These are phyloP conservation scores for Botryosphaeria dothidea DNA, from an alignment of 2,329 filamentous ascomycete genomes.

Conservation along the genomic window DNA sequence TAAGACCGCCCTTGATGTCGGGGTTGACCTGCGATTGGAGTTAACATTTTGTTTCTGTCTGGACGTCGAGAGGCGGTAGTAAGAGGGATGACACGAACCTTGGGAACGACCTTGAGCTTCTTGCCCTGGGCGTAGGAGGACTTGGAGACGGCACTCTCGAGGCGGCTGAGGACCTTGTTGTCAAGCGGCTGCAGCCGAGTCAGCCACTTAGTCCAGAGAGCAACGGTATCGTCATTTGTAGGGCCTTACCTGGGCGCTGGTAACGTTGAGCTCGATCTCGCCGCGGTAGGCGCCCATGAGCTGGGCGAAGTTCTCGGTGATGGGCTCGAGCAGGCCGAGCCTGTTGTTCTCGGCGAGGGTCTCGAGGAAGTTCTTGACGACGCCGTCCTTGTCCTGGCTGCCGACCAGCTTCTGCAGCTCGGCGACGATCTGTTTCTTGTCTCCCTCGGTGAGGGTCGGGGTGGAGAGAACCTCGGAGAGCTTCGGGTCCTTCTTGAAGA, in stretches of 20 bases:
- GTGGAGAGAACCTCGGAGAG: constrained; percentile 73
- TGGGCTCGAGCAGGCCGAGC: constrained; percentile 75
- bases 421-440: constrained; percentile 83
- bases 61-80: constrained; percentile 21
- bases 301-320: constrained; percentile 82
- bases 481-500: constrained; percentile 82
- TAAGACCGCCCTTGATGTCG: constrained; percentile 87
- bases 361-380: constrained; percentile 89
- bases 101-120: constrained; percentile 96
- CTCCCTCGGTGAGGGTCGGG: constrained; percentile 73
- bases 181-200: constrained; percentile 70
- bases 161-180: constrained; percentile 77
- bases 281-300: constrained; percentile 88
- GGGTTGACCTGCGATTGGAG: constrained; percentile 71
- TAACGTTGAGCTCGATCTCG: constrained; percentile 91
- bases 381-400: constrained; percentile 67
- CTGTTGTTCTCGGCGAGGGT: constrained; percentile 97
- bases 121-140: constrained; percentile 87
- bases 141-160: constrained; percentile 87
- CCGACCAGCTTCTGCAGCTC: constrained; percentile 86
- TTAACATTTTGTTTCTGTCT: neutral
- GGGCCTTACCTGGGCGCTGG: constrained; percentile 75
- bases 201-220: neutral
- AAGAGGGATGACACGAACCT: constrained; percentile 50
- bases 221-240: constrained; percentile 24